These are phyloP conservation scores for Phytophthora macrochlamydospora DNA, from an alignment of 352 stramenopile species.

Conservation along the genomic window DNA sequence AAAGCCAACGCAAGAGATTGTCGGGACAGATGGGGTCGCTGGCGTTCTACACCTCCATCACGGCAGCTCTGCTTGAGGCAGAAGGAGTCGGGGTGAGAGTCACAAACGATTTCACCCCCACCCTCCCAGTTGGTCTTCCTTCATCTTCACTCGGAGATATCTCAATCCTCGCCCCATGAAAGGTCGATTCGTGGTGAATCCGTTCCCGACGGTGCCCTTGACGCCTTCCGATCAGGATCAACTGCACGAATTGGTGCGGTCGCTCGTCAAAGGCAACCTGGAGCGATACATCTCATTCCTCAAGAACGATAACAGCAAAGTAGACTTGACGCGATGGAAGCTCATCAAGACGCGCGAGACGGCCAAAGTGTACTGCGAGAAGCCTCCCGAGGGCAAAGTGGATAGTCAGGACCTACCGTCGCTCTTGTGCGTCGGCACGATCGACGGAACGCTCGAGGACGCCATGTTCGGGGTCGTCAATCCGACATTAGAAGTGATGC, in stretches of 20 bases:
- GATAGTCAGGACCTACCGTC: constrained; percentile 31
- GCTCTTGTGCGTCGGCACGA: constrained; percentile 32
- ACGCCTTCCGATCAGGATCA: constrained; percentile 20
- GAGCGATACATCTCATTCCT: constrained; percentile 35
- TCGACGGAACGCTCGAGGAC: constrained; percentile 32
- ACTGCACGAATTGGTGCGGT: constrained; percentile 25
- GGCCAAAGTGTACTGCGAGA: constrained; percentile 32
- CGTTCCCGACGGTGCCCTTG: constrained; percentile 31
- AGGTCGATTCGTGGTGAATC: constrained; percentile 38
- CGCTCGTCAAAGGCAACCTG: constrained; percentile 27
- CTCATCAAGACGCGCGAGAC: constrained; percentile 33
- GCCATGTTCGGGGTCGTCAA: constrained; percentile 39
- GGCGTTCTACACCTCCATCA: background rate
- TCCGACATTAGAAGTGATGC: constrained; percentile 35
- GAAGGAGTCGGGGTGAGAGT: background rate
- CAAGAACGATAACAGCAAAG: constrained; percentile 30
- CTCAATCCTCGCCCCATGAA: constrained; percentile 15
- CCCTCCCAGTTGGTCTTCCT: background rate
- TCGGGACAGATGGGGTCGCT: constrained; percentile 6
- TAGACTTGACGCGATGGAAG: constrained; percentile 32
- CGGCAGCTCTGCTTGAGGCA: background rate
- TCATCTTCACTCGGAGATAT: constrained; percentile 10
- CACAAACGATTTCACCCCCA: constrained; percentile 2
- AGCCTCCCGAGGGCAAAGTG: constrained; percentile 7
- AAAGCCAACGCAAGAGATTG: background rate